A percentile compares a stretch with the other conserved stretches of the same genome.
Evolutionary conservation across 345 rosid genomes (phyloP).

Genomic region (Eucalyptus albens): DNA sequence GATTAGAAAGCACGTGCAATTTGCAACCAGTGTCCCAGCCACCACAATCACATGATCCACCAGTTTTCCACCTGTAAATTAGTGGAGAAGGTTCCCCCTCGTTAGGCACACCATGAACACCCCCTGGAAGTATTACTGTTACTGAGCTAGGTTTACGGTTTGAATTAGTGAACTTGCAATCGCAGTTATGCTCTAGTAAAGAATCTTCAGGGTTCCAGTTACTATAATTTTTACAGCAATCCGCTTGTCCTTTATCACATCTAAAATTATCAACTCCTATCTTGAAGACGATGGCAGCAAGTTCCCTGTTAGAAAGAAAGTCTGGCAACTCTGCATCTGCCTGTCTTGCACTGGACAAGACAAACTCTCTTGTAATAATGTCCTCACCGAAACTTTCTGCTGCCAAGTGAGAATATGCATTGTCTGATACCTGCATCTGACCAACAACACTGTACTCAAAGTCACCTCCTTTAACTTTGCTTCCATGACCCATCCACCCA

Average conservation of each 20-base stretch:
- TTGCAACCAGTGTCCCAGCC: conserved; percentile 97
- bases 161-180: conserved; percentile 4
- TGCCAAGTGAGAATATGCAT: conserved; percentile 5
- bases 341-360: conserved; percentile 28
- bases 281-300: conserved; percentile 51
- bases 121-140: conserved; percentile 67
- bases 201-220: background rate
- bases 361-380: conserved; percentile 39
- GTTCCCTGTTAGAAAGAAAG: conserved; percentile 27
- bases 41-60: conserved; percentile 88
- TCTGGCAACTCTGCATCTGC: conserved; percentile 16
- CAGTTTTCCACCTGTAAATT: conserved; percentile 61
- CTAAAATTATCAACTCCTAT: background rate
- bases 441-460: conserved; percentile 41
- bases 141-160: conserved; percentile 1
- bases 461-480: conserved; percentile 42
- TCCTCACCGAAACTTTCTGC: conserved; percentile 12
- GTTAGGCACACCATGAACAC: conserved; percentile 56
- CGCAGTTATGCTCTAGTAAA: conserved; percentile 1
- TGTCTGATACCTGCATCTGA: conserved; percentile 37
- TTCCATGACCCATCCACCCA: conserved; percentile 52
- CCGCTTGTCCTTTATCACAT: background rate
- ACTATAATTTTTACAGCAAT: background rate
- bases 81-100: conserved; percentile 53
- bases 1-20: conserved; percentile 31